A percentile compares a stretch with the other conserved stretches of the same genome.
These are phyloP conservation scores for Apophysomyces elegans DNA, from an alignment of 371 early-diverging fungal species.

Conservation along the genomic window DNA sequence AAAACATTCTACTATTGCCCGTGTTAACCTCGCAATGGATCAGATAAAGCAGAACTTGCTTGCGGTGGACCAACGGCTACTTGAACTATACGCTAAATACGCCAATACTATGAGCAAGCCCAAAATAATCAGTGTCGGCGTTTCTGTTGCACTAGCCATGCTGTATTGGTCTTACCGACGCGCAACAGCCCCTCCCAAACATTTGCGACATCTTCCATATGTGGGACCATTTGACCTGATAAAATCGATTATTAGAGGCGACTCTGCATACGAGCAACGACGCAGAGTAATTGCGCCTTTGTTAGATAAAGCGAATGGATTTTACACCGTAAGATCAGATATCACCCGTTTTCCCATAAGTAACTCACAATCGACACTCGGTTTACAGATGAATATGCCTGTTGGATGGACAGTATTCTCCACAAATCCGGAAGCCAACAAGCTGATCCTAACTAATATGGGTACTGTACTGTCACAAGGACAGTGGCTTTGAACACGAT, in stretches of 20 bases:
- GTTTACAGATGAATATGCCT: conserved; percentile 8
- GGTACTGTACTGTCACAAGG: not conserved
- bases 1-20: not conserved
- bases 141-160: conserved; percentile 6
- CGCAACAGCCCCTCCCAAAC: conserved; percentile 16
- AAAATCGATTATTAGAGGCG: not conserved
- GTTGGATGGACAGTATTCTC: conserved; percentile 17
- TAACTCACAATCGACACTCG: not conserved
- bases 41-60: not conserved
- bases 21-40: not conserved
- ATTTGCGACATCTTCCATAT: conserved; percentile 21
- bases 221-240: not conserved
- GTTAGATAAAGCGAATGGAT: conserved; percentile 14
- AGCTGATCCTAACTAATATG: conserved; percentile 15
- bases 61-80: not conserved
- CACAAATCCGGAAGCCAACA: conserved; percentile 18
- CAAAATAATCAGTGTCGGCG: not conserved
- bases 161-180: conserved; percentile 5
- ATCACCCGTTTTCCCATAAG: too few relatives aligned
- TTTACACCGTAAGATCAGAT: conserved; percentile 14
- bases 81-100: not conserved
- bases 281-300: conserved; percentile 2
- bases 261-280: conserved; percentile 5
- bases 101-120: not conserved
- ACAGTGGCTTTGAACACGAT: too few relatives aligned